A percentile compares a stretch with the other conserved stretches of the same genome.
phyloP scores from a whole-genome alignment of 106 monocot genomes.

The Cymbidium sinense region DNA sequence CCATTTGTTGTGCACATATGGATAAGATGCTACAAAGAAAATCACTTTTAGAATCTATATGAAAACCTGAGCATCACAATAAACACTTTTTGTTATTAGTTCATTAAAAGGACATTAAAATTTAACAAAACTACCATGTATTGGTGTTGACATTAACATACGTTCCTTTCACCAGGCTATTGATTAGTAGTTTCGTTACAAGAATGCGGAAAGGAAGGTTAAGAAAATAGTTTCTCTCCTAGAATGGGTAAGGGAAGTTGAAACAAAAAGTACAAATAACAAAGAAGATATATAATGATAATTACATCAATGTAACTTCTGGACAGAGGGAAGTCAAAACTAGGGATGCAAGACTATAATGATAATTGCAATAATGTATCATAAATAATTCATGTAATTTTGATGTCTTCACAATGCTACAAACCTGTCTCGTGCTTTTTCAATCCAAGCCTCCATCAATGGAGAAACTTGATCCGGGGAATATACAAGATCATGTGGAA shows the following conservation, averaged over 20 bases:
- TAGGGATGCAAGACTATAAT: neutral
- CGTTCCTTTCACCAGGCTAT: too few species aligned
- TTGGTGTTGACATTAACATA: neutral
- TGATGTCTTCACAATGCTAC: conserved; percentile 15
- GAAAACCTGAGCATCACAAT: neutral
- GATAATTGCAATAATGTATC: neutral
- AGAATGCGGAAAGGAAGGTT: too few species aligned
- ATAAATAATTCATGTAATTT: neutral
- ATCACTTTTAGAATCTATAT: neutral
- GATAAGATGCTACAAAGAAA: neutral
- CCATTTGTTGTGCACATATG: neutral
- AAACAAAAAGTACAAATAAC: neutral
- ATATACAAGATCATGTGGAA: conserved; percentile 93
- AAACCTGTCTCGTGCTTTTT: conserved; percentile 61
- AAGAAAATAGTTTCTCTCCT: neutral
- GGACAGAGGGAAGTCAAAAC: neutral
- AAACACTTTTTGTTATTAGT: too few species aligned
- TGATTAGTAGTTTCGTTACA: too few species aligned
- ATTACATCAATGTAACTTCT: neutral
- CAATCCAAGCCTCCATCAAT: conserved; percentile 97
- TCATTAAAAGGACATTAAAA: too few species aligned
- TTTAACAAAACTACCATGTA: too few species aligned
- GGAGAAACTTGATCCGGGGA: conserved; percentile 69
- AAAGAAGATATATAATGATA: neutral
- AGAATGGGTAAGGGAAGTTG: neutral